Evolutionary conservation across 805 yeast genomes (phyloP).

Genomic region (Cyberlindnera samutprakarnensis): DNA sequence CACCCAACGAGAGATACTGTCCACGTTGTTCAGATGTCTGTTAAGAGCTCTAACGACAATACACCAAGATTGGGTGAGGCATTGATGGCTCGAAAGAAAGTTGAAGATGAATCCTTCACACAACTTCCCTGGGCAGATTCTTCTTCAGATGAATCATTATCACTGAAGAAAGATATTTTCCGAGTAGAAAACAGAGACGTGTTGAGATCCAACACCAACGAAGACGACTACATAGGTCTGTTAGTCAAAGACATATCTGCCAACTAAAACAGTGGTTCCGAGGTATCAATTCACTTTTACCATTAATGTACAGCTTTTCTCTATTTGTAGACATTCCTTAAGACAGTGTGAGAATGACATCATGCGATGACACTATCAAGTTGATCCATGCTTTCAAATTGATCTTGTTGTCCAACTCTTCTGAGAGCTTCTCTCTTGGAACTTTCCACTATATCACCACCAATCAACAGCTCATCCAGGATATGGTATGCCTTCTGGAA

Average conservation of each 20-base stretch:
- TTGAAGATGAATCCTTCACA: constrained; percentile 50
- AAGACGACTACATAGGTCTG: constrained; percentile 25
- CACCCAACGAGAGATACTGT: constrained; percentile 32
- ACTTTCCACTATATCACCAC: constrained; percentile 82
- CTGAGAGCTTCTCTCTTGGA: constrained; percentile 73
- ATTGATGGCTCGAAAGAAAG: constrained; percentile 50
- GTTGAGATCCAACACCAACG: constrained; percentile 18
- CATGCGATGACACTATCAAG: constrained; percentile 33
- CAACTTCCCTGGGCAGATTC: constrained; percentile 39
- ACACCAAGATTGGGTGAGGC: constrained; percentile 66
- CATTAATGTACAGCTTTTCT: no score
- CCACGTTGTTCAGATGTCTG: constrained; percentile 72
- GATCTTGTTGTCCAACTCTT: constrained; percentile 78
- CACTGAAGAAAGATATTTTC: constrained; percentile 20
- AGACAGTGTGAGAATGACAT: background rate
- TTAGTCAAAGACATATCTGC: constrained; percentile 20
- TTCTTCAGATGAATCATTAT: constrained; percentile 24
- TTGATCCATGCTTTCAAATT: constrained; percentile 73
- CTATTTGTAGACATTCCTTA: background rate
- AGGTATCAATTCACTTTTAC: no score
- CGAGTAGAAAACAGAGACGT: constrained; percentile 14
- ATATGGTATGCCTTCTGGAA: constrained; percentile 91
- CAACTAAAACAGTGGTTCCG: background rate
- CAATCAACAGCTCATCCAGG: constrained; percentile 81
- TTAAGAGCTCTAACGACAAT: constrained; percentile 50